phyloP scores from a whole-genome alignment of 805 yeast species.

The Pichia scutulata region DNA sequence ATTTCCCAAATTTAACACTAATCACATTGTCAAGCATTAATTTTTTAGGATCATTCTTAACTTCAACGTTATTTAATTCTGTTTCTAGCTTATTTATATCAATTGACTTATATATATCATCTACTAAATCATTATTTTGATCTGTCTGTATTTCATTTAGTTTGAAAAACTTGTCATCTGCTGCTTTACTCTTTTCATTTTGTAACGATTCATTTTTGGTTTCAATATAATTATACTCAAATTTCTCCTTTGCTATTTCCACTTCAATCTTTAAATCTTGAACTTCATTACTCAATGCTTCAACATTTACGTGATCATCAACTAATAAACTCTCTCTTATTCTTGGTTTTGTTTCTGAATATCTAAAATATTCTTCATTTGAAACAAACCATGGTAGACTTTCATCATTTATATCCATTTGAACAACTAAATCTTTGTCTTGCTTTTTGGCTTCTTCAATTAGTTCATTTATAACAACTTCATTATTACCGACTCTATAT shows the following conservation, averaged over 20 bases:
- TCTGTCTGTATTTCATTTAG: neutral
- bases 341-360: slow-evolving; percentile 14
- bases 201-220: neutral
- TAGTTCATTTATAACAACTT: slow-evolving; percentile 8
- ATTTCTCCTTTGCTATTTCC: slow-evolving; percentile 19
- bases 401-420: slow-evolving; percentile 15
- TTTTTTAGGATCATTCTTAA: slow-evolving; percentile 6
- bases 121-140: neutral
- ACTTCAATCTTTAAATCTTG: slow-evolving; percentile 16
- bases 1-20: slow-evolving; percentile 25
- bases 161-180: slow-evolving; percentile 3
- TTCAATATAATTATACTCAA: slow-evolving; percentile 24
- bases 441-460: neutral
- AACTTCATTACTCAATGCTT: slow-evolving; percentile 16
- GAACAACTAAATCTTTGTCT: slow-evolving; percentile 1
- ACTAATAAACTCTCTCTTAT: slow-evolving; percentile 4
- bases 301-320: slow-evolving; percentile 9
- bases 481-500: slow-evolving; percentile 17
- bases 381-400: slow-evolving; percentile 27
- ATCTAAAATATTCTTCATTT: slow-evolving; percentile 17
- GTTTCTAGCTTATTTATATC: slow-evolving; percentile 6
- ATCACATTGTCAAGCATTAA: slow-evolving; percentile 18
- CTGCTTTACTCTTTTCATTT: neutral
- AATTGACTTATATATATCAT: neutral
- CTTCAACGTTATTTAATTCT: slow-evolving; percentile 6